Percentiles rank a stretch among this genome's conserved stretches.
Evolutionary conservation across 2,329 filamentous ascomycete genomes (phyloP).

Genomic region (Magnaporthiopsis poae): DNA sequence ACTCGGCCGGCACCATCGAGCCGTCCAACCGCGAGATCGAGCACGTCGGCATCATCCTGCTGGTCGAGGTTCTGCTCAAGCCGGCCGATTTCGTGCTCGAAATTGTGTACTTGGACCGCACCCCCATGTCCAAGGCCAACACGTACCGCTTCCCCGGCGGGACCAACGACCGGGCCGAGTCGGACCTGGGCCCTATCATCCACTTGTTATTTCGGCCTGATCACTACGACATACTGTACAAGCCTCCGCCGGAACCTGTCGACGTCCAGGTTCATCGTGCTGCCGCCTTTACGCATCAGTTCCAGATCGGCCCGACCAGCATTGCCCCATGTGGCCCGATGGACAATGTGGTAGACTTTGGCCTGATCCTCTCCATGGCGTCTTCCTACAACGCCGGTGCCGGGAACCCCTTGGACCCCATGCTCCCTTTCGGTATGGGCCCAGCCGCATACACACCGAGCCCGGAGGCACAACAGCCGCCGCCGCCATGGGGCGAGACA

Average conservation of each 20-base stretch:
- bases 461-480: too few relatives aligned
- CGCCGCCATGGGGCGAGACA: neutral
- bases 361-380: constrained; percentile 14
- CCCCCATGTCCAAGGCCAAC: constrained; percentile 66
- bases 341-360: too few relatives aligned
- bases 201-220: constrained; percentile 59
- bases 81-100: constrained; percentile 72
- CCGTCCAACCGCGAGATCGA: constrained; percentile 77
- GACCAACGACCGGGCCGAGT: constrained; percentile 33
- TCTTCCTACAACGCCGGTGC: neutral
- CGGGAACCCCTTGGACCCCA: too few relatives aligned
- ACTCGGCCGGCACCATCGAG: constrained; percentile 63
- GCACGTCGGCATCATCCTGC: constrained; percentile 68
- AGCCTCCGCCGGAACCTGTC: constrained; percentile 21
- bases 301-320: too few relatives aligned
- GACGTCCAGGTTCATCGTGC: constrained; percentile 46
- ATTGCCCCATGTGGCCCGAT: too few relatives aligned
- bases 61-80: constrained; percentile 70
- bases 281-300: constrained; percentile 31
- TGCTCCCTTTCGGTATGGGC: too few relatives aligned
- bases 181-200: constrained; percentile 40
- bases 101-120: constrained; percentile 84
- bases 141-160: constrained; percentile 54
- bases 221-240: constrained; percentile 89
- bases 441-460: too few relatives aligned